Percentiles rank a stretch among this genome's conserved stretches.
phyloP scores from a whole-genome alignment of 2,329 filamentous ascomycete species.

The Aspergillus texensis region DNA sequence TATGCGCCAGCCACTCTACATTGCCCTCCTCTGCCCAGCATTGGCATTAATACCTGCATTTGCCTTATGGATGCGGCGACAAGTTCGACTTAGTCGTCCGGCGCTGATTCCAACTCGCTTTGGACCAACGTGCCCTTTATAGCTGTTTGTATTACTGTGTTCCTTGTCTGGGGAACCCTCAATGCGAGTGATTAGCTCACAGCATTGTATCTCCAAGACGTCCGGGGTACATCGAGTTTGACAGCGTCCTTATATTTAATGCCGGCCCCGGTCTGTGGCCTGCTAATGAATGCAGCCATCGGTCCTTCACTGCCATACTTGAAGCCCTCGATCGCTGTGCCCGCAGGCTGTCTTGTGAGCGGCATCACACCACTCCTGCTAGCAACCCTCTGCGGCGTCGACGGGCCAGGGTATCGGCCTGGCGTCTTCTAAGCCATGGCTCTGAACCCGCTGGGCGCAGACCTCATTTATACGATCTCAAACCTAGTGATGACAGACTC shows the following conservation, averaged over 20 bases:
- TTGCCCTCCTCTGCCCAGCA: background rate
- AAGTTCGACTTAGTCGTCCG: background rate
- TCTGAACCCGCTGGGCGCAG: background rate
- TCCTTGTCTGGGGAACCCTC: background rate
- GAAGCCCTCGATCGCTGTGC: no score
- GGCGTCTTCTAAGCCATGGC: background rate
- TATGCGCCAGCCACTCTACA: background rate
- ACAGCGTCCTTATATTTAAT: no score
- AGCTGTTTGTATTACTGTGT: background rate
- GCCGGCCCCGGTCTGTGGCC: no score
- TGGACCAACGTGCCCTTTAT: background rate
- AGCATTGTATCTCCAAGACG: no score
- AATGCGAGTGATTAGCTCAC: background rate
- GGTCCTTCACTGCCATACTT: no score
- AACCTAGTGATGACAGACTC: background rate
- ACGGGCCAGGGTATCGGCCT: background rate
- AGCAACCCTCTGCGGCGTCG: no score
- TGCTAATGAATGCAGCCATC: no score
- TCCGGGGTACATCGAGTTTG: no score
- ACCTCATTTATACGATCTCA: background rate
- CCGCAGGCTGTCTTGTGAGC: no score
- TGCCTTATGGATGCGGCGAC: background rate
- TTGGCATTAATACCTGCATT: background rate
- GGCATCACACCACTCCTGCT: no score
- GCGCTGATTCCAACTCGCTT: background rate